These are phyloP conservation scores for Fusarium globosum DNA, from an alignment of 2,329 filamentous ascomycete genomes.

Conservation along the genomic window DNA sequence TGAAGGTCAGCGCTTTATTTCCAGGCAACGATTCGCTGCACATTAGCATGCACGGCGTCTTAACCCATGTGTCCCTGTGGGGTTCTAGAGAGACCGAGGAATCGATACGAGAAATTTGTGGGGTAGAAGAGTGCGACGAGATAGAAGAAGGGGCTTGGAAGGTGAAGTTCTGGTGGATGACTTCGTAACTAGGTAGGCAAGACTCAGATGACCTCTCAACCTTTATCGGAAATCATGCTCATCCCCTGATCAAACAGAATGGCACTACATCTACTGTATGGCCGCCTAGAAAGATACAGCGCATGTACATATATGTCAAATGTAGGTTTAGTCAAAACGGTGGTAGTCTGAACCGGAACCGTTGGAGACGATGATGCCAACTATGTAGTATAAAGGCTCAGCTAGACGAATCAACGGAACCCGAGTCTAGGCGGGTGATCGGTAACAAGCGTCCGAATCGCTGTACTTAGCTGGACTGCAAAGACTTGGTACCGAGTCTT, in stretches of 20 bases:
- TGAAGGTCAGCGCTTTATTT: background rate
- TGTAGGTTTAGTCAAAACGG: background rate
- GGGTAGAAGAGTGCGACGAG: background rate
- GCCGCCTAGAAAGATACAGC: background rate
- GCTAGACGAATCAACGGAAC: background rate
- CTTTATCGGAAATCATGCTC: background rate
- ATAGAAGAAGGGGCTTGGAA: background rate
- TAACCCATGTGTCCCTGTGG: background rate
- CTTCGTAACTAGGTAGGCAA: background rate
- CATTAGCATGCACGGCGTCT: background rate
- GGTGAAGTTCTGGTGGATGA: constrained; percentile 2
- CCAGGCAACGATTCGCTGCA: too few relatives aligned
- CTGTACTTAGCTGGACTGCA: background rate
- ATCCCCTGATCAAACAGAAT: background rate
- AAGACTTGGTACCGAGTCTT: constrained; percentile 25
- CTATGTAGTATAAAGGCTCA: background rate
- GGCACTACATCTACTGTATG: background rate
- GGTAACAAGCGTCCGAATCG: background rate
- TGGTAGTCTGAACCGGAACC: background rate
- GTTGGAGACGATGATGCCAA: constrained; percentile 1
- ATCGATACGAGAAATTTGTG: background rate
- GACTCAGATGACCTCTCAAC: background rate
- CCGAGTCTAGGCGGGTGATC: background rate
- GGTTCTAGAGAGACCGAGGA: background rate
- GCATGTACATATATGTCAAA: background rate